Evolutionary conservation across 2,329 filamentous ascomycete species (phyloP), one percentile per base, ranked within the genome.

Genomic region (Sphaerulina populicola): DNA sequence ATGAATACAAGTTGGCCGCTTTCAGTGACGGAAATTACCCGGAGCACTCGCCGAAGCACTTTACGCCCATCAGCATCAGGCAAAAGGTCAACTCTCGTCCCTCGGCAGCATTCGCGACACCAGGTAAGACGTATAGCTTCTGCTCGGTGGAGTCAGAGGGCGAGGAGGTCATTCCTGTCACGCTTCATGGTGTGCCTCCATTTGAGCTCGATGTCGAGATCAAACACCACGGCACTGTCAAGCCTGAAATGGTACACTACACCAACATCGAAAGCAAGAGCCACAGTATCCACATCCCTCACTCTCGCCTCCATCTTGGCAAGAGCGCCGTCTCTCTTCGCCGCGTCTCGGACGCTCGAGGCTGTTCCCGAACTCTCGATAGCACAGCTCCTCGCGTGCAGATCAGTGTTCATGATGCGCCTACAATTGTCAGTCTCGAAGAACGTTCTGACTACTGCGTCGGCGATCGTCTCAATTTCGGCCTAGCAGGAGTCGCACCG

Each of bases 41-140:
- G 10, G 82, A 86, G 61, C 80, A 83, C 63, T 82, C 87, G 62
- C 75, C 77, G 54, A 77, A 74, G 59, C 79, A 79, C 58, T 83
- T 84, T 62, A 73, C 75, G 15, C 80, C 84, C 4, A 68, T 96
- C 31, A 74, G 79, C 10, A 74, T 98, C 30, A 81, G 85, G 60
- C 93, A 98, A 68, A 84, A 78, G 21, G 88, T 98, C 44, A 85
- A 95, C 63, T 78, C 88, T 11, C 86, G 85, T 52, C 93, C 93
- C 1, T 81, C 83, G 2, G 93, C 90, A 3, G 76, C 78, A 4
- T 98, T 98, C 65, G 77, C 79, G 52, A 87, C 87, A 59, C 88
- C 90, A 2, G 90, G 90, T 12, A 93, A 93, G 68, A 90, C 88
- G 0, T 96, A 96, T 75, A 94, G 93, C 66, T 95, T 91, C 70